These are phyloP conservation scores for Trichothecium roseum DNA, from an alignment of 2,329 filamentous ascomycete species.

Conservation along the genomic window DNA sequence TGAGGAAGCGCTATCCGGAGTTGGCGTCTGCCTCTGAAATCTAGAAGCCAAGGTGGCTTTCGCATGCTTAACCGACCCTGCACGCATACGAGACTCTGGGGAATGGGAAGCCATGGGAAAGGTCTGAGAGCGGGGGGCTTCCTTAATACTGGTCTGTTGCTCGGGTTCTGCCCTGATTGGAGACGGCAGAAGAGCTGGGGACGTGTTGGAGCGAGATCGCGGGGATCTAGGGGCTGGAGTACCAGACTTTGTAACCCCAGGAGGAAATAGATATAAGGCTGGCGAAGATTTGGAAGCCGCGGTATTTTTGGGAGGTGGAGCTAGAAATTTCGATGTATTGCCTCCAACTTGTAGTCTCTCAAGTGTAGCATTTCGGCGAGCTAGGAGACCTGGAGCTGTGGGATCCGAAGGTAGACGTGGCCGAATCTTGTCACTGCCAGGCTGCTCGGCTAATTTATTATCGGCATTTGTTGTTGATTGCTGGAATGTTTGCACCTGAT, in stretches of 20 bases:
- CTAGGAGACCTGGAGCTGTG: constrained; percentile 30
- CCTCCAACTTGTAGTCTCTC: constrained; percentile 40
- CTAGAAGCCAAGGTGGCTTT: background rate
- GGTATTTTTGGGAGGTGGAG: constrained; percentile 33
- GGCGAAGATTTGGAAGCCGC: constrained; percentile 24
- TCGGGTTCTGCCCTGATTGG: constrained; percentile 26
- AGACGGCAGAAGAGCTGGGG: constrained; percentile 36
- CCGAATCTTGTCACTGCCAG: background rate
- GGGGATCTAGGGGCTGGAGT: constrained; percentile 21
- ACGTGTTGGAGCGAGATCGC: constrained; percentile 42
- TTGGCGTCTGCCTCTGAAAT: background rate
- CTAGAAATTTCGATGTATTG: constrained; percentile 17
- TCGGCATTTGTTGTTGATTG: constrained; percentile 1
- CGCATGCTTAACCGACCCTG: background rate
- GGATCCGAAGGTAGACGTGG: background rate
- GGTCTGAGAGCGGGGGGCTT: constrained; percentile 1
- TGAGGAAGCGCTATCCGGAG: no score
- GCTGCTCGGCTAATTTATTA: background rate
- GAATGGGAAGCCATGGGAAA: background rate
- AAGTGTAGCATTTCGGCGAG: constrained; percentile 47
- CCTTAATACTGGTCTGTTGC: background rate
- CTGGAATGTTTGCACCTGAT: constrained; percentile 1
- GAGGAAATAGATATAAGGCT: constrained; percentile 33
- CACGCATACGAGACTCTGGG: no score
- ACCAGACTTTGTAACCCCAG: constrained; percentile 15